These are phyloP conservation scores for Phaffia australis DNA, from an alignment of 768 basidiomycete species.

Conservation along the genomic window DNA sequence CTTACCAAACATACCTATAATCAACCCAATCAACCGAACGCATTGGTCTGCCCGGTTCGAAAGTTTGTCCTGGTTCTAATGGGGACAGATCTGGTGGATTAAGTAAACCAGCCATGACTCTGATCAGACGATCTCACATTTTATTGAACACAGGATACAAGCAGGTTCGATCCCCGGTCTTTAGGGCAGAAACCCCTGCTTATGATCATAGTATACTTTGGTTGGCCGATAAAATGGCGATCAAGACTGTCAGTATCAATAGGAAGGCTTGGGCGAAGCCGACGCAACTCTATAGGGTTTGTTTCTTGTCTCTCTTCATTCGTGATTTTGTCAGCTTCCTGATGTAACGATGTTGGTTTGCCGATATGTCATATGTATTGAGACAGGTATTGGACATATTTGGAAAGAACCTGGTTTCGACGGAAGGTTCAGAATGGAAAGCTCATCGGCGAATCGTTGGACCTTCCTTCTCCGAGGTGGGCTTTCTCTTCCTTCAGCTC, in stretches of 20 bases:
- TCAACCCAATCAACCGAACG: conserved; percentile 5
- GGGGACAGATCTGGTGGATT: not conserved
- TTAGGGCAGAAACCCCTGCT: not conserved
- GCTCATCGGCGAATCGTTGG: conserved; percentile 53
- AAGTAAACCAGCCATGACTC: not conserved
- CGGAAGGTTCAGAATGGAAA: conserved; percentile 58
- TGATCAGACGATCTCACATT: too few species aligned
- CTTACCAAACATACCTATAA: conserved; percentile 4
- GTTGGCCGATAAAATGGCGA: conserved; percentile 1
- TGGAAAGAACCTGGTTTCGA: conserved; percentile 54
- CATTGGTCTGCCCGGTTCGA: conserved; percentile 10
- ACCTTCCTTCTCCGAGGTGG: conserved; percentile 56
- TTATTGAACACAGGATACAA: not conserved
- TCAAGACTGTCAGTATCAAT: conserved; percentile 3
- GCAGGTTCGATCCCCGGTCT: not conserved
- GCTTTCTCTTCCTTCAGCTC: not conserved
- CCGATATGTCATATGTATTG: not conserved
- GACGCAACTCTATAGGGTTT: conserved; percentile 5
- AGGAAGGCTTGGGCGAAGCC: conserved; percentile 14
- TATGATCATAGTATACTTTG: not conserved
- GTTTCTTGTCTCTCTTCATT: not conserved
- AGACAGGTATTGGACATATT: conserved; percentile 42
- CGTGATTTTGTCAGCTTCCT: too few species aligned
- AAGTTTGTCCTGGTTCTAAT: not conserved
- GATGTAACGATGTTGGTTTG: too few species aligned